A percentile compares a stretch with the other conserved stretches of the same genome.
Conservation (phyloP, 1,284 basidiomycete species). For the Fomitopsis schrenkii region DNA sequence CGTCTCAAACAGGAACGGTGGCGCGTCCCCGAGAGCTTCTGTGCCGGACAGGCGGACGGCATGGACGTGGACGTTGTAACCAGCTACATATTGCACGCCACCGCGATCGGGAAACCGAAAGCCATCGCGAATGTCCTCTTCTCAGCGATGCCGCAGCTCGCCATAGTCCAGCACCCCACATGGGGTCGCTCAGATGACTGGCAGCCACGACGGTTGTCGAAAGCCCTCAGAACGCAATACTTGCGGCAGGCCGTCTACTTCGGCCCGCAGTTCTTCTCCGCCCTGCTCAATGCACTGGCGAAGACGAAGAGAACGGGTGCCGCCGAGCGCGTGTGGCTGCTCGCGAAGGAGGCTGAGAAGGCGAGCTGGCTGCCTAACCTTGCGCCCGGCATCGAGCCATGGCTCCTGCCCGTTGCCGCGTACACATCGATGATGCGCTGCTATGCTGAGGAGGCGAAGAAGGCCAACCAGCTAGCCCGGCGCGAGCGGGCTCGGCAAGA, state of each 20-base stretch:
- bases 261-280: conserved; percentile 57
- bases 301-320: conserved; percentile 53
- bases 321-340: conserved; percentile 60
- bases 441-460: conserved; percentile 49
- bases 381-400: conserved; percentile 35
- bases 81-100: conserved; percentile 50
- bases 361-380: conserved; percentile 40
- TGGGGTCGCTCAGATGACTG: conserved; percentile 21
- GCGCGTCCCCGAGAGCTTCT: conserved; percentile 11
- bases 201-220: conserved; percentile 17
- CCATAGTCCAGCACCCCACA: conserved; percentile 34
- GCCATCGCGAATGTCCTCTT: conserved; percentile 43
- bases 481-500: neutral
- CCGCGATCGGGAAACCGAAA: conserved; percentile 43
- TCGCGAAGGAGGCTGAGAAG: conserved; percentile 53
- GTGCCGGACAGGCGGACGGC: conserved; percentile 8
- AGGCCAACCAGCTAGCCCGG: conserved; percentile 16
- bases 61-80: conserved; percentile 34
- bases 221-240: conserved; percentile 24
- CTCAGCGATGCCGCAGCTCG: conserved; percentile 51
- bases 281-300: conserved; percentile 54
- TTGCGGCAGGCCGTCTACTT: conserved; percentile 41
- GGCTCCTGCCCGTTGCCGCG: conserved; percentile 60
- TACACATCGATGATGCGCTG: conserved; percentile 71
- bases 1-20: conserved; percentile 9